Evolutionary conservation across 108 stramenopile genomes (phyloP), one percentile per base, ranked within the genome.

Genomic region (Mayamaea pseudoterrestris): DNA sequence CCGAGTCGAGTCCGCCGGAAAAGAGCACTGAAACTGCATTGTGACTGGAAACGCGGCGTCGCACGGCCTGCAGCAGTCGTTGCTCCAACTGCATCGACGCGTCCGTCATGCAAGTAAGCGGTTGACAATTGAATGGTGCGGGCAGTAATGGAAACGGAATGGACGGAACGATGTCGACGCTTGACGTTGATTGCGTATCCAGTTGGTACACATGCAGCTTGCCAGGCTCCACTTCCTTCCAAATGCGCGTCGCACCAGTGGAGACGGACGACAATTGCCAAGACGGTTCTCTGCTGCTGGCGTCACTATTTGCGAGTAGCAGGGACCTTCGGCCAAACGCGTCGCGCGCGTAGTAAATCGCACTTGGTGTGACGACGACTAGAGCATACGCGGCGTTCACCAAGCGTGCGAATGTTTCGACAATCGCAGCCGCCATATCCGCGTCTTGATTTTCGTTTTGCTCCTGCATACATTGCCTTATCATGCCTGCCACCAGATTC

Each of bases 1-100:
- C 83, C 5, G 92, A 97, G 63, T 97, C 96, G 18, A 97, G 55
- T 11, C 96, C 96, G n/a, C 96, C 96, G 23, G 91, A 93, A 69
- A 95, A 97, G 9, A 97, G 59, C 6, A 97, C 85, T 13, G 78
- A 93, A 18, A 93, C 69, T 26, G 65, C 48, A 57, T 52, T 50
- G 8, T 39, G 37, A 14, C 16, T 18, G 3, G 37, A 20, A 25
- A 76, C 68, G 16, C 85, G 74, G 8, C 69, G 59, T 43, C 45
- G 44, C 4, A 87, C 75, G 4, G 85, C 78, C 51, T 66, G 26
- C n/a, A 55, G 57, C 27, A 87, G 58, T 12, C 68, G 47, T 5
- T 36, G 28, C 28, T 69, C 49, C 2, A 74, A 51, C 32, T 39
- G 44, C 16, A 56, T 26, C 0, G 68, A 61, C 7, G 65, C 68